These are phyloP conservation scores for Crepidotus variabilis DNA, from an alignment of 768 basidiomycete genomes.

Conservation along the genomic window DNA sequence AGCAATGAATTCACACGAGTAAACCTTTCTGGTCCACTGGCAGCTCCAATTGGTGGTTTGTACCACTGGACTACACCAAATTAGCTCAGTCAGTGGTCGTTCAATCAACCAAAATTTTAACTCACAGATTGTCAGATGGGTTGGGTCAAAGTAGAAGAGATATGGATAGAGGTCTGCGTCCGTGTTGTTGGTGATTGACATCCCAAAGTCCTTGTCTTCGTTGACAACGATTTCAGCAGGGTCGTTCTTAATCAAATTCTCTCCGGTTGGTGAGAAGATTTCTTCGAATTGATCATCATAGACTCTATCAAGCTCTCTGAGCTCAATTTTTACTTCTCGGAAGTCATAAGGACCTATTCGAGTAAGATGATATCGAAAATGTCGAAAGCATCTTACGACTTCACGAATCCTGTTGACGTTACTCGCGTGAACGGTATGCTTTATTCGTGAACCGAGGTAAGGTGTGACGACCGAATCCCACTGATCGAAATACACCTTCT, in stretches of 20 bases:
- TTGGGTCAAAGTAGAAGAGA: slow-evolving; percentile 40
- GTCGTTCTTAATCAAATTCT: slow-evolving; percentile 25
- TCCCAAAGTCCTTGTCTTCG: slow-evolving; percentile 23
- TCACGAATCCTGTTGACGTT: slow-evolving; percentile 13
- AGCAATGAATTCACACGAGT: slow-evolving; percentile 23
- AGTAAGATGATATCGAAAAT: slow-evolving; percentile 28
- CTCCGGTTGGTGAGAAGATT: slow-evolving; percentile 15
- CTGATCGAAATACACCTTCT: slow-evolving; percentile 19
- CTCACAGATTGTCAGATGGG: slow-evolving; percentile 32
- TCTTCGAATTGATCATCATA: slow-evolving; percentile 16
- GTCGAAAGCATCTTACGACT: slow-evolving; percentile 14
- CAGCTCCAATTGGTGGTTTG: slow-evolving; percentile 23
- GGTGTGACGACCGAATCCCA: slow-evolving; percentile 17
- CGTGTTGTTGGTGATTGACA: slow-evolving; percentile 31
- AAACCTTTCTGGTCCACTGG: slow-evolving; percentile 17
- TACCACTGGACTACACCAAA: slow-evolving; percentile 21
- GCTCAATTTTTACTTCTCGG: slow-evolving; percentile 26
- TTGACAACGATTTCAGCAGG: slow-evolving; percentile 24
- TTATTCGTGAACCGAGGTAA: slow-evolving; percentile 17
- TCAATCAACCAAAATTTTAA: background rate
- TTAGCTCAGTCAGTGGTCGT: background rate
- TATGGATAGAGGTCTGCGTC: slow-evolving; percentile 31
- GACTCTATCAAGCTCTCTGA: slow-evolving; percentile 21
- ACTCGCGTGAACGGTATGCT: slow-evolving; percentile 10
- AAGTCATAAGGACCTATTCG: slow-evolving; percentile 17